Evolutionary conservation across 768 basidiomycete species (phyloP).

Genomic region (Mycena crocata): DNA sequence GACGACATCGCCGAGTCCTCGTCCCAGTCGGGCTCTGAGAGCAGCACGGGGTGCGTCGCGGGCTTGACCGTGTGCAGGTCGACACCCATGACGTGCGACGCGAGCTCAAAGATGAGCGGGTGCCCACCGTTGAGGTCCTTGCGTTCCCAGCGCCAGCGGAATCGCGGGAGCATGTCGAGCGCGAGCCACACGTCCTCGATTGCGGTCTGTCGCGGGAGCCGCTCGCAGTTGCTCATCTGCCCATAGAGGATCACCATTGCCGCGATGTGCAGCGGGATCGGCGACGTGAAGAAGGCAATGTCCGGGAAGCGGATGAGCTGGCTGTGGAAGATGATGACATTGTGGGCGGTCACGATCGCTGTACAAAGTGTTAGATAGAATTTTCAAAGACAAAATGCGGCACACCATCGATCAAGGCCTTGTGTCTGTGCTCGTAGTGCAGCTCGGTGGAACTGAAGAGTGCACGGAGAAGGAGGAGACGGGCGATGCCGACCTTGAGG

Average conservation of each 20-base stretch:
- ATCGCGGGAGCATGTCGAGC: constrained; percentile 87
- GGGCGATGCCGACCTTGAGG: constrained; percentile 84
- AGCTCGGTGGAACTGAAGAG: constrained; percentile 84
- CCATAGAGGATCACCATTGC: constrained; percentile 94
- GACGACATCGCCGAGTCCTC: constrained; percentile 50
- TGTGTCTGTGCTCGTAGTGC: constrained; percentile 70
- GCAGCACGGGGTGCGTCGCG: constrained; percentile 54
- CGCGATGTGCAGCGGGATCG: constrained; percentile 88
- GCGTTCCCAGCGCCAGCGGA: constrained; percentile 94
- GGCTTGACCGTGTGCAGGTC: constrained; percentile 73
- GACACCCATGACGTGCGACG: constrained; percentile 82
- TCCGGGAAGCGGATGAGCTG: constrained; percentile 88
- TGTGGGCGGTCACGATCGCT: constrained; percentile 91
- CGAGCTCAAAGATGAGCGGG: constrained; percentile 86
- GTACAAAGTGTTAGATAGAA: constrained; percentile 4
- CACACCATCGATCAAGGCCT: constrained; percentile 84
- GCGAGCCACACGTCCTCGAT: constrained; percentile 89
- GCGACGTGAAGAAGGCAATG: constrained; percentile 89
- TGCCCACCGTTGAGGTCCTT: constrained; percentile 84
- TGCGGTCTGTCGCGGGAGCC: constrained; percentile 70
- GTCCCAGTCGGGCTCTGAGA: constrained; percentile 67
- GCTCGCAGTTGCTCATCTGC: constrained; percentile 82
- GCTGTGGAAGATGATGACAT: constrained; percentile 86
- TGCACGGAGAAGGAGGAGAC: constrained; percentile 82
- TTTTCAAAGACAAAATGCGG: constrained; percentile 7